Conservation (phyloP, 768 basidiomycete species). For the Albatrellus ellisii region DNA sequence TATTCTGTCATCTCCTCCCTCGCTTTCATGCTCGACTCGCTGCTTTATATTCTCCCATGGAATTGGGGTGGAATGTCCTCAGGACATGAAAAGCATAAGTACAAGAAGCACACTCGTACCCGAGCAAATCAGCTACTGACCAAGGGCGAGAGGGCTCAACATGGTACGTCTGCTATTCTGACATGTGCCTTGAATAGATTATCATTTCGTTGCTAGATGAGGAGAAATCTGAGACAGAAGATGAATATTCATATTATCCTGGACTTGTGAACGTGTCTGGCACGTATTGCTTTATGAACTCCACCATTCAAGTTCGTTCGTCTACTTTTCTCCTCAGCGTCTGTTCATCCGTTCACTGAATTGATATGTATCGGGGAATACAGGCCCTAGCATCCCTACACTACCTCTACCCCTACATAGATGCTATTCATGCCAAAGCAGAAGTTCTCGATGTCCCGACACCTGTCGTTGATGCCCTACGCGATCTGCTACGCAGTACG, state of each 20-base stretch:
- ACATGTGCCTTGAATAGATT: not conserved
- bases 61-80: slow-evolving; percentile 35
- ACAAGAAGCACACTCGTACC: slow-evolving; percentile 34
- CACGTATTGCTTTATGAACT: slow-evolving; percentile 97
- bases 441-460: slow-evolving; percentile 72
- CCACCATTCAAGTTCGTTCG: slow-evolving; percentile 64
- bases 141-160: slow-evolving; percentile 22
- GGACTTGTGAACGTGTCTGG: slow-evolving; percentile 94
- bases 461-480: slow-evolving; percentile 75
- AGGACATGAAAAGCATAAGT: slow-evolving; percentile 22
- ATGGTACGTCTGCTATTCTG: slow-evolving; percentile 16
- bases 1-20: slow-evolving; percentile 15
- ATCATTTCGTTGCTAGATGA: not conserved
- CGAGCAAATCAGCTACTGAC: slow-evolving; percentile 47
- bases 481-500: slow-evolving; percentile 56
- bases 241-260: slow-evolving; percentile 49
- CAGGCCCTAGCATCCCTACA: slow-evolving; percentile 84
- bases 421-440: slow-evolving; percentile 60
- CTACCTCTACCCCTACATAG: slow-evolving; percentile 72
- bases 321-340: not conserved
- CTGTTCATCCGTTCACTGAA: not conserved
- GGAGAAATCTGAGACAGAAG: slow-evolving; percentile 5
- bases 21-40: slow-evolving; percentile 44
- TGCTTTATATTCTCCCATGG: slow-evolving; percentile 49
- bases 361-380: slow-evolving; percentile 11